Conservation (phyloP, 2,329 filamentous ascomycete species). For the Colletotrichum sp. region DNA sequence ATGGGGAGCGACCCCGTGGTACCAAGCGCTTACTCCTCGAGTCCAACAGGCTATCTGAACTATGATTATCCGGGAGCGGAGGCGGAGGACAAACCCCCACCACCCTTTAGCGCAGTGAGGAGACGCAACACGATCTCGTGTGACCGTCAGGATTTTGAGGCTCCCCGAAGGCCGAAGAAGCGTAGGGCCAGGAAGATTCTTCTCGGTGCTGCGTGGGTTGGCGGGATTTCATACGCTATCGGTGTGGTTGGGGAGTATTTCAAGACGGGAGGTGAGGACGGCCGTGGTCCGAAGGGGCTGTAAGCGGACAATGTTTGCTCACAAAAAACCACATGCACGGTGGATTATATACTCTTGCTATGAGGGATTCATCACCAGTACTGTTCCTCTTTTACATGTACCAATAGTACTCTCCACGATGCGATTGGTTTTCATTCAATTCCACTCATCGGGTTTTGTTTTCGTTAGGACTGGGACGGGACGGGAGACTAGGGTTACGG, state of each 20-base stretch:
- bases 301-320: neutral
- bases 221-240: constrained; percentile 61
- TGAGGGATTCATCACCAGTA: neutral
- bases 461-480: neutral
- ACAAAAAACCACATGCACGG: neutral
- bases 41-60: constrained; percentile 70
- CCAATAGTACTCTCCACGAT: neutral
- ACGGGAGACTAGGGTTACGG: neutral
- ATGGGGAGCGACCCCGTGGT: constrained; percentile 46
- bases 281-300: constrained; percentile 34
- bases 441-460: neutral
- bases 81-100: constrained; percentile 31
- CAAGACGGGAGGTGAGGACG: constrained; percentile 50
- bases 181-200: constrained; percentile 52
- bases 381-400: neutral
- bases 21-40: constrained; percentile 62
- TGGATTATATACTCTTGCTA: neutral
- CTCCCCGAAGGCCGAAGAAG: constrained; percentile 48
- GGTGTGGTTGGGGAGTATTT: constrained; percentile 66
- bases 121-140: constrained; percentile 35
- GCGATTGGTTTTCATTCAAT: neutral
- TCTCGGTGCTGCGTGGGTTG: constrained; percentile 59
- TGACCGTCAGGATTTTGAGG: constrained; percentile 42
- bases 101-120: constrained; percentile 47
- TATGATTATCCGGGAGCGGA: constrained; percentile 50